Evolutionary conservation across 2,329 filamentous ascomycete genomes (phyloP).

Genomic region (Xylaria sp.): DNA sequence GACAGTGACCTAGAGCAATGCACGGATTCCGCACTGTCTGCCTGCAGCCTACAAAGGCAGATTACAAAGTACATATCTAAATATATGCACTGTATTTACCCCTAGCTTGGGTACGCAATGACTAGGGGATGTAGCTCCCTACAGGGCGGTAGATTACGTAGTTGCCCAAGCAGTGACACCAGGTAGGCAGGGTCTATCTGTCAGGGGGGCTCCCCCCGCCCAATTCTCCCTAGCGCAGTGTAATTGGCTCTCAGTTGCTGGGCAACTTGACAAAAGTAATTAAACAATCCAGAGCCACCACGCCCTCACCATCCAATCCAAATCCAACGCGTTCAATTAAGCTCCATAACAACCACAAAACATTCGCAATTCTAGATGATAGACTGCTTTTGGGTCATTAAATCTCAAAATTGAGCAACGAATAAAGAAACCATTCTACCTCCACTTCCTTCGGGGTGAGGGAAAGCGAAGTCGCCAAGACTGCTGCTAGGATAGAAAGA

Average conservation of each 20-base stretch:
- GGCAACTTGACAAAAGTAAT: constrained; percentile 39
- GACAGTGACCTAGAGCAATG: background rate
- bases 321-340: constrained; percentile 12
- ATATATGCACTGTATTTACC: constrained; percentile 3
- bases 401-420: constrained; percentile 15
- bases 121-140: background rate
- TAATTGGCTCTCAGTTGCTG: constrained; percentile 38
- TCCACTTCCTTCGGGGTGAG: constrained; percentile 10
- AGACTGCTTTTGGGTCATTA: constrained; percentile 1
- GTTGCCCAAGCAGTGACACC: background rate
- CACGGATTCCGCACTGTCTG: background rate
- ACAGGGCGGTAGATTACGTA: background rate
- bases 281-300: constrained; percentile 35
- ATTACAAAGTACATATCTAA: background rate
- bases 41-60: rapidly evolving
- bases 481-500: background rate
- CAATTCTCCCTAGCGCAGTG: background rate
- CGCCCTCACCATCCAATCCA: constrained; percentile 22
- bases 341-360: constrained; percentile 33
- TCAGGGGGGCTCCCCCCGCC: constrained; percentile 18
- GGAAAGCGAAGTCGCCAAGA: constrained; percentile 20
- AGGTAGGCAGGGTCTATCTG: constrained; percentile 2
- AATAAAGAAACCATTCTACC: background rate
- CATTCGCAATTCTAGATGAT: constrained; percentile 20
- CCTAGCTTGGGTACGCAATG: background rate